Conservation (phyloP, 2,329 filamentous ascomycete genomes). For the Colletotrichum paranaense region DNA sequence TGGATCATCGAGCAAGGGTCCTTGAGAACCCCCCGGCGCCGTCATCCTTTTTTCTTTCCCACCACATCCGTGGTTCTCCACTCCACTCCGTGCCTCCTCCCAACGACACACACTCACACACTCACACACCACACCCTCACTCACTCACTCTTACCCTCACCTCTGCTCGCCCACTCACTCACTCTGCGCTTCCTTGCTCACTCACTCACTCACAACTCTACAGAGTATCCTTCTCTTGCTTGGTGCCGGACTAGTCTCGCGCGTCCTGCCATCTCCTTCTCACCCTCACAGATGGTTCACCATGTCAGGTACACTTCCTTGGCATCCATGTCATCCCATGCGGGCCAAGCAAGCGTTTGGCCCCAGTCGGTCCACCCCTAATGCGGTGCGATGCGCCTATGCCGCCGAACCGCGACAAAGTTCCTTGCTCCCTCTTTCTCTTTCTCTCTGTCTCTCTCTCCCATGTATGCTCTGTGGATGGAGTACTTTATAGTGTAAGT, state of each 20-base stretch:
- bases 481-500: too few species aligned
- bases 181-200: neutral
- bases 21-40: neutral
- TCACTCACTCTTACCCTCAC: neutral
- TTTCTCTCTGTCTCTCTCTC: neutral
- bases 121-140: neutral
- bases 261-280: neutral
- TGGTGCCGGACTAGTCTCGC: neutral
- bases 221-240: neutral
- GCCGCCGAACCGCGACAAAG: slow-evolving; percentile 1
- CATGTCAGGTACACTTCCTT: neutral
- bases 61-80: neutral
- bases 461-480: neutral
- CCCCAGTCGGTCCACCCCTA: slow-evolving; percentile 22
- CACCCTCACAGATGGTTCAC: neutral
- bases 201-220: neutral
- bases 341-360: slow-evolving; percentile 31
- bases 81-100: neutral
- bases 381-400: slow-evolving; percentile 25
- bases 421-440: neutral
- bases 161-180: neutral
- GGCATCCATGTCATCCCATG: slow-evolving; percentile 21
- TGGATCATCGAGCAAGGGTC: neutral
- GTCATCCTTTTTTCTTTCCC: neutral
- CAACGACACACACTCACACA: neutral